Conservation (phyloP, 352 stramenopile species). For the Elongisporangium senticosum region DNA sequence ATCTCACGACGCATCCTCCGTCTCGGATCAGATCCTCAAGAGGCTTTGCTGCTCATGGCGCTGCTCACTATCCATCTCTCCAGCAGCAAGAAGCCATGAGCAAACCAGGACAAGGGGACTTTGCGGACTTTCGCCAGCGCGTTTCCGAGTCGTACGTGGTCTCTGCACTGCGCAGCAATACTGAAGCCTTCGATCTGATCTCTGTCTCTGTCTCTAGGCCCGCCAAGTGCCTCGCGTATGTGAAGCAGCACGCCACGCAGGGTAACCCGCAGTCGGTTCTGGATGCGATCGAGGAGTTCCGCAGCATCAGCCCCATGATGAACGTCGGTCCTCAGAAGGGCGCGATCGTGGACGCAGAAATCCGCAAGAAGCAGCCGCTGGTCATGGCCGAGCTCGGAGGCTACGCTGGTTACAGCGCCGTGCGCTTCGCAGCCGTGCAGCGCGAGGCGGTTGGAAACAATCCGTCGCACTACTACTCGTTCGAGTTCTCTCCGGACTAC, state of each 20-base stretch:
- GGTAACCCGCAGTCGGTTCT: conserved; percentile 29
- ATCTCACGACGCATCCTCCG: too few relatives aligned
- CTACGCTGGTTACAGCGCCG: conserved; percentile 35
- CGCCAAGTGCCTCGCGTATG: conserved; percentile 30
- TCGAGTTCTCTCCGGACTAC: conserved; percentile 30
- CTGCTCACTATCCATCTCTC: too few relatives aligned
- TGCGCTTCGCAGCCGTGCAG: conserved; percentile 32
- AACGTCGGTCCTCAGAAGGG: conserved; percentile 35
- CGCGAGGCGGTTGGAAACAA: conserved; percentile 14
- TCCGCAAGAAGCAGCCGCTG: conserved; percentile 23
- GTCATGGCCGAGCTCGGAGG: conserved; percentile 37
- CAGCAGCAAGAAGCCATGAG: too few relatives aligned
- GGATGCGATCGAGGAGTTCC: conserved; percentile 33
- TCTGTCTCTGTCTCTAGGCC: background rate
- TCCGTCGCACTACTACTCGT: conserved; percentile 28
- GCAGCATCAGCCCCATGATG: conserved; percentile 32
- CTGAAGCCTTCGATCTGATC: too few relatives aligned
- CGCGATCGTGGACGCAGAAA: conserved; percentile 33
- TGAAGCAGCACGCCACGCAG: conserved; percentile 25
- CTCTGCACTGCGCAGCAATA: too few relatives aligned
- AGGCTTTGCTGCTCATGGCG: too few relatives aligned
- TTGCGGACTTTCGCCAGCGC: too few relatives aligned
- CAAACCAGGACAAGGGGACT: too few relatives aligned
- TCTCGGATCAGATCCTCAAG: too few relatives aligned
- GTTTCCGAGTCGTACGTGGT: too few relatives aligned